A percentile compares a stretch with the other conserved stretches of the same genome.
These are phyloP conservation scores for Stephanodiscus triporus DNA, from an alignment of 108 stramenopile genomes.

Conservation along the genomic window DNA sequence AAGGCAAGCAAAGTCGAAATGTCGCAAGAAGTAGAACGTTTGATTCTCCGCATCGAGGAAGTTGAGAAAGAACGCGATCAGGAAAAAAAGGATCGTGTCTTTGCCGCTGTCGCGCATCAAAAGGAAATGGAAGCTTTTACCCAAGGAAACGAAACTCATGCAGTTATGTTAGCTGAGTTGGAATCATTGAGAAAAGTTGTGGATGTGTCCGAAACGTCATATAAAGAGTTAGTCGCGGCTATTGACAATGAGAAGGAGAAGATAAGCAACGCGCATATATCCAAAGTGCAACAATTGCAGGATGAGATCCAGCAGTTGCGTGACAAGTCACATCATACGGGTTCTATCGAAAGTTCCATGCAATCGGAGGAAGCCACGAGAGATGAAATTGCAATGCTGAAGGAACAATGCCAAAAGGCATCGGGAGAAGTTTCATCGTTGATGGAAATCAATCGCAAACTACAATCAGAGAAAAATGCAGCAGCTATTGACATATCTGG, in stretches of 20 bases:
- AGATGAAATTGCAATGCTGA: conserved; percentile 16
- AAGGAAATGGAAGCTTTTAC: conserved; percentile 17
- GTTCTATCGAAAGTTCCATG: conserved; percentile 9
- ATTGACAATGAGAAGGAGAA: conserved; percentile 44
- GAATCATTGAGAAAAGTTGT: conserved; percentile 31
- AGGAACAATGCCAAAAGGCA: conserved; percentile 20
- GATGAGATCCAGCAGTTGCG: conserved; percentile 16
- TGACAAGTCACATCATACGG: background rate
- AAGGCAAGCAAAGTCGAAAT: background rate
- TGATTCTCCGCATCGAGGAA: conserved; percentile 12
- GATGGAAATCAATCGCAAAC: conserved; percentile 16
- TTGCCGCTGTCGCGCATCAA: conserved; percentile 17
- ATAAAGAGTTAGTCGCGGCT: conserved; percentile 27
- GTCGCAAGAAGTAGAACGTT: background rate
- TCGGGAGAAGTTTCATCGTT: conserved; percentile 17
- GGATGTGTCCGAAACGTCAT: conserved; percentile 29
- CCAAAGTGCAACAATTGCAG: conserved; percentile 19
- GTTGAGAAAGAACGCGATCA: conserved; percentile 30
- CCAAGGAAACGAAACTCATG: conserved; percentile 3
- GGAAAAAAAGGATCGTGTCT: conserved; percentile 24
- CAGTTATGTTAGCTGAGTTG: conserved; percentile 20
- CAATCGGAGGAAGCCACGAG: conserved; percentile 7
- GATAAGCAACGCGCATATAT: conserved; percentile 15
- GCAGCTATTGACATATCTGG: conserved; percentile 8
- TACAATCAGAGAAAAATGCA: conserved; percentile 27